Percentiles rank a stretch among this genome's conserved stretches.
Conservation (phyloP, 129 eudicot species). For the Erigeron canadensis region DNA sequence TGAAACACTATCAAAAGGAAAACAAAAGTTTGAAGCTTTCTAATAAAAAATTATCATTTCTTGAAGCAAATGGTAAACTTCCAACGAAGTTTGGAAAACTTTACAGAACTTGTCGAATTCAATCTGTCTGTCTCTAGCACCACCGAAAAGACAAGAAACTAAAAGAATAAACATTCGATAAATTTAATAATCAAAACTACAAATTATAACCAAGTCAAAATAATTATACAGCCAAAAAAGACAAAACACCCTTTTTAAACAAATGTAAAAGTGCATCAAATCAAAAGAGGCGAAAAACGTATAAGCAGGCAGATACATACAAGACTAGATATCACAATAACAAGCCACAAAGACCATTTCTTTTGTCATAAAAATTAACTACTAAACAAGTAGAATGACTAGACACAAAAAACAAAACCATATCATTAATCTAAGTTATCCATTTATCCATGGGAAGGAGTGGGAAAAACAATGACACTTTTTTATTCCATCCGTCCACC, state of each 20-base stretch:
- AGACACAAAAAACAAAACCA: conserved; percentile 32
- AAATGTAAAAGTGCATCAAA: conserved; percentile 9
- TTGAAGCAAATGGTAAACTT: neutral
- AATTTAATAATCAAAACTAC: conserved; percentile 18
- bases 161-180: neutral
- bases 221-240: conserved; percentile 8
- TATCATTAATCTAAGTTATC: conserved; percentile 38
- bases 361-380: conserved; percentile 34
- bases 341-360: conserved; percentile 29
- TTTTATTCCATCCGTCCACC: conserved; percentile 29
- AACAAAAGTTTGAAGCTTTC: neutral
- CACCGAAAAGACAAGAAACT: conserved; percentile 6
- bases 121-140: no score
- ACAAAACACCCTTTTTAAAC: conserved; percentile 11
- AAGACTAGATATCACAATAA: conserved; percentile 19
- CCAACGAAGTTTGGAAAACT: neutral
- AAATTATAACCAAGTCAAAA: conserved; percentile 26
- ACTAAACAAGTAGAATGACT: conserved; percentile 31
- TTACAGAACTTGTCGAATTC: neutral
- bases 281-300: neutral
- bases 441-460: conserved; percentile 26
- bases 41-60: neutral
- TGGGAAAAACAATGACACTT: conserved; percentile 35
- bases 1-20: neutral
- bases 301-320: conserved; percentile 29